Conservation (phyloP, 345 rosid genomes). For the Citrus glauca region DNA sequence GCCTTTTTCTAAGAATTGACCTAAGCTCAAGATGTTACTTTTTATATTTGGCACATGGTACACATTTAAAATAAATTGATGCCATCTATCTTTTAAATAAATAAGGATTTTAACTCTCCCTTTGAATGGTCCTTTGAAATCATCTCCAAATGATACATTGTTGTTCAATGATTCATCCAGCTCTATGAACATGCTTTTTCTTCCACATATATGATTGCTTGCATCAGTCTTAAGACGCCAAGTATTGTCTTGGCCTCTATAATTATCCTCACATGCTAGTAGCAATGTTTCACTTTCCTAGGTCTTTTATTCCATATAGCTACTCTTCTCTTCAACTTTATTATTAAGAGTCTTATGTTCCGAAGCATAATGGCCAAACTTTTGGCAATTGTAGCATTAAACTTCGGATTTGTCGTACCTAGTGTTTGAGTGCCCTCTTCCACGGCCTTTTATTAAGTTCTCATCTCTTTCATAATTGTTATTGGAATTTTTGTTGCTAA, state of each 20-base stretch:
- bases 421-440: too few relatives aligned
- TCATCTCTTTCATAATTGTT: too few relatives aligned
- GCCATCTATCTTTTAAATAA: neutral
- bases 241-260: neutral
- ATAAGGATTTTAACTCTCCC: neutral
- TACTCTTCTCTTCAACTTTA: neutral
- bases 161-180: neutral
- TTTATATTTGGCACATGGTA: too few relatives aligned
- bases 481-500: too few relatives aligned
- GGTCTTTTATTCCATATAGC: too few relatives aligned
- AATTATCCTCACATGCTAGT: neutral
- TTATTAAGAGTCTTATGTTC: too few relatives aligned
- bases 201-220: neutral
- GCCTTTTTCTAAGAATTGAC: too few relatives aligned
- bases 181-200: neutral
- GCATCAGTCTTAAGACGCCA: neutral
- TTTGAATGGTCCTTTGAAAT: neutral
- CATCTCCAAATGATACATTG: neutral
- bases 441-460: too few relatives aligned
- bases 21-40: too few relatives aligned
- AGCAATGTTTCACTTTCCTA: neutral
- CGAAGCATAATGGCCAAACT: too few relatives aligned
- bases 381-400: too few relatives aligned
- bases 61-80: neutral
- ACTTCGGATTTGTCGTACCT: too few relatives aligned